Conservation (phyloP, 768 basidiomycete genomes). For the Auricularia cornea region DNA sequence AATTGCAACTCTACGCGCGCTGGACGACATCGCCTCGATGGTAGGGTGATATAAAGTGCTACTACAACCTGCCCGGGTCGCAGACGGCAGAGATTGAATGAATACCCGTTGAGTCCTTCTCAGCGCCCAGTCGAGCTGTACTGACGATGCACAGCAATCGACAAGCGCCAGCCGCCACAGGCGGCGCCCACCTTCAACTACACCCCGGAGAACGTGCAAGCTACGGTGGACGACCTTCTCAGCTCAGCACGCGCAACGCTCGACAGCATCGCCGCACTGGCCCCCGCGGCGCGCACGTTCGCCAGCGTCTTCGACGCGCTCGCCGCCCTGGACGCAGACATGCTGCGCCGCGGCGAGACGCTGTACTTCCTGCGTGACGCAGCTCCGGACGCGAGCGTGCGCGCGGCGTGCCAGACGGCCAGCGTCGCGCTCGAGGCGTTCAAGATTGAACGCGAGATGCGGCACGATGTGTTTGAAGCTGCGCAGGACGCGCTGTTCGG, state of each 20-base stretch:
- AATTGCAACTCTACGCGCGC: no score
- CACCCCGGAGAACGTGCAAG: slow-evolving; percentile 6
- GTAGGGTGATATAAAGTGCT: no score
- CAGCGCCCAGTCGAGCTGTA: no score
- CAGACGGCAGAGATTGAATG: no score
- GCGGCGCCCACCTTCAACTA: slow-evolving; percentile 12
- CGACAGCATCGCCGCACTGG: slow-evolving; percentile 12
- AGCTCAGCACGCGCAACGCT: slow-evolving; percentile 5
- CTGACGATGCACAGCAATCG: no score
- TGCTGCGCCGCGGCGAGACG: slow-evolving; percentile 46
- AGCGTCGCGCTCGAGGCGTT: slow-evolving; percentile 68
- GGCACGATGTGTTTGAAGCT: slow-evolving; percentile 69
- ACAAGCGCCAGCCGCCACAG: slow-evolving; percentile 8
- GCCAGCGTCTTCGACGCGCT: slow-evolving; percentile 27
- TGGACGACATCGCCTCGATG: no score
- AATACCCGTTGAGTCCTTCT: no score
- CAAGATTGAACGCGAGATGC: slow-evolving; percentile 70
- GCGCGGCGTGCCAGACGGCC: slow-evolving; percentile 71
- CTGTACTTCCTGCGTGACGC: slow-evolving; percentile 79
- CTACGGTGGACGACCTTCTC: slow-evolving; percentile 8
- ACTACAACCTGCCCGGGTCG: no score
- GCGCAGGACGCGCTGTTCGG: slow-evolving; percentile 52
- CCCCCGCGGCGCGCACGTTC: neutral
- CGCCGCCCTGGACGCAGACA: slow-evolving; percentile 48
- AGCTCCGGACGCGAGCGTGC: slow-evolving; percentile 60